Evolutionary conservation across 1,284 basidiomycete species (phyloP).

Genomic region (Polyporus tsugae): DNA sequence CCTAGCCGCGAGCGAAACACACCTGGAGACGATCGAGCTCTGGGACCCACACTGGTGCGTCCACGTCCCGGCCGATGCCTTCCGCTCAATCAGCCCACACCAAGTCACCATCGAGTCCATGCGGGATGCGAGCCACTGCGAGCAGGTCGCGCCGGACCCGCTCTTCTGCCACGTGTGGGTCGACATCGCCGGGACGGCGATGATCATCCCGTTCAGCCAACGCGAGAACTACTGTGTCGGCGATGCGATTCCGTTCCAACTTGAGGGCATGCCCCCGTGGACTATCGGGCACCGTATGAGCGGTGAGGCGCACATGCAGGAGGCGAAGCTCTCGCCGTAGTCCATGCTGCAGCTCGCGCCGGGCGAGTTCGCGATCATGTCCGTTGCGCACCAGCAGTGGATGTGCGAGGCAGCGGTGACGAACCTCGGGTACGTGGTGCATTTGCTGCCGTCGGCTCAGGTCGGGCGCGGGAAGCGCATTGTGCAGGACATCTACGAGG

Average conservation of each 20-base stretch:
- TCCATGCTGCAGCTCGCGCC: slow-evolving; percentile 82
- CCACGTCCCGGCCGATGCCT: slow-evolving; percentile 74
- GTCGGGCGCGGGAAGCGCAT: slow-evolving; percentile 86
- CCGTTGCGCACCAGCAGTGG: slow-evolving; percentile 91
- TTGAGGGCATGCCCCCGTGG: slow-evolving; percentile 98
- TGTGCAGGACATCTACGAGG: slow-evolving; percentile 90
- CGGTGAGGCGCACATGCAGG: slow-evolving; percentile 77
- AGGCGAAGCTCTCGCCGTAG: slow-evolving; percentile 83
- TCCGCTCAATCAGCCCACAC: slow-evolving; percentile 84
- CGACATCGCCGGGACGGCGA: slow-evolving; percentile 94
- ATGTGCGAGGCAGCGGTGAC: slow-evolving; percentile 85
- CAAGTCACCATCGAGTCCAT: slow-evolving; percentile 81
- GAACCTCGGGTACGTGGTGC: slow-evolving; percentile 82
- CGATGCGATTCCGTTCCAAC: slow-evolving; percentile 89
- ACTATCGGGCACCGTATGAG: slow-evolving; percentile 90
- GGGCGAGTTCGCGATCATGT: slow-evolving; percentile 85
- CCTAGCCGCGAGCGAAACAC: slow-evolving; percentile 70
- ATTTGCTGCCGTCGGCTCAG: slow-evolving; percentile 86
- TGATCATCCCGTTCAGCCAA: slow-evolving; percentile 86
- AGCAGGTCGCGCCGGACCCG: slow-evolving; percentile 73
- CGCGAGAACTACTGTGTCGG: slow-evolving; percentile 90
- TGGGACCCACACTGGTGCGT: slow-evolving; percentile 78
- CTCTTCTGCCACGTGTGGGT: slow-evolving; percentile 74
- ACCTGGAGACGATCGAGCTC: slow-evolving; percentile 65
- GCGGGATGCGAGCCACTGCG: slow-evolving; percentile 82